phyloP scores from a whole-genome alignment of 371 early-diverging fungal species.

The Blakeslea trispora region DNA sequence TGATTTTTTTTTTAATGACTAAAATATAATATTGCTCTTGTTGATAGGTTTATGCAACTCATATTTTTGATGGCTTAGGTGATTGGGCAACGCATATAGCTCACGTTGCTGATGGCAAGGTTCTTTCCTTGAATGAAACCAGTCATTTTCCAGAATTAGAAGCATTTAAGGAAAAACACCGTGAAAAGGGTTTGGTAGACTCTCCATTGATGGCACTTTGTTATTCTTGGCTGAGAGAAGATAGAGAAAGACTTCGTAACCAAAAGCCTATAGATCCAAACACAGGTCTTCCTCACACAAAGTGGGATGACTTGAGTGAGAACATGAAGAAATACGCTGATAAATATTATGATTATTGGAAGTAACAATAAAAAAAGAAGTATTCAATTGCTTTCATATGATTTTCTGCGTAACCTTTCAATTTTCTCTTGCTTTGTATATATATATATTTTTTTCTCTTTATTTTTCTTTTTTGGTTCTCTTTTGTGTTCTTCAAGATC shows the following conservation, averaged over 20 bases:
- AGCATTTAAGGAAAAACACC: constrained; percentile 33
- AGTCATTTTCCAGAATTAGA: constrained; percentile 56
- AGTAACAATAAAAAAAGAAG: constrained; percentile 21
- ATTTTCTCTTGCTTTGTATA: not conserved
- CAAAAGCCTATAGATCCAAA: constrained; percentile 26
- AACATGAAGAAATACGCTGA: constrained; percentile 73
- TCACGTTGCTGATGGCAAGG: constrained; percentile 66
- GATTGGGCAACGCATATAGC: constrained; percentile 77
- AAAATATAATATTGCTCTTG: no score
- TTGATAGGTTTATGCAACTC: constrained; percentile 71
- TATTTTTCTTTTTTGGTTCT: constrained; percentile 5
- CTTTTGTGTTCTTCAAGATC: not conserved
- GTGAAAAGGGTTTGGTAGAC: constrained; percentile 38
- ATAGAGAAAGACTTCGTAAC: constrained; percentile 34
- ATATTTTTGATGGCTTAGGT: constrained; percentile 67
- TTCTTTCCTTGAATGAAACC: constrained; percentile 34
- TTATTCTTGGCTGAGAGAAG: constrained; percentile 43
- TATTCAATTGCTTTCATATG: constrained; percentile 26
- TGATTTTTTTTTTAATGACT: no score
- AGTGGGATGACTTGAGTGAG: constrained; percentile 76
- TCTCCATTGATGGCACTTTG: constrained; percentile 70
- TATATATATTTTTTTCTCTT: no score
- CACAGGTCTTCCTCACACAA: constrained; percentile 53
- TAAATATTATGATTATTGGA: constrained; percentile 60
- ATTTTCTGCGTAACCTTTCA: constrained; percentile 9